phyloP scores from a whole-genome alignment of 805 yeast genomes.

The Myxozyma nipponensis region DNA sequence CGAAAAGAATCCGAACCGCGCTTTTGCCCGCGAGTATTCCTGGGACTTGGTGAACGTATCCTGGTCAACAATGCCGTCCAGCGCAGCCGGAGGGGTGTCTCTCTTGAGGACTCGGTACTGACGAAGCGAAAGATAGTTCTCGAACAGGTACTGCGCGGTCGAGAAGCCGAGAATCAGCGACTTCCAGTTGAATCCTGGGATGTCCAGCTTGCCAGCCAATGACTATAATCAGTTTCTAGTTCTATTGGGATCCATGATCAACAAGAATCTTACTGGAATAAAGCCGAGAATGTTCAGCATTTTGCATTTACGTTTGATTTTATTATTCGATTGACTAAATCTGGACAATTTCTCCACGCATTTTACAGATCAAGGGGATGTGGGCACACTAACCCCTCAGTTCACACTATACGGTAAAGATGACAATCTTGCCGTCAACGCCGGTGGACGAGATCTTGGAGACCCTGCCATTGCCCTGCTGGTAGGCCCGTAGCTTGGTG shows the following conservation, averaged over 20 bases:
- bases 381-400: neutral
- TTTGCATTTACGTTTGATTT: neutral
- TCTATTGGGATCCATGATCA: neutral
- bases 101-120: constrained; percentile 65
- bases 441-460: constrained; percentile 71
- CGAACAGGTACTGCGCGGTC: constrained; percentile 69
- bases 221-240: too few relatives aligned
- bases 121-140: constrained; percentile 66
- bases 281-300: constrained; percentile 10
- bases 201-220: constrained; percentile 43
- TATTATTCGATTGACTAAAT: neutral
- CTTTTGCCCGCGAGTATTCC: constrained; percentile 73
- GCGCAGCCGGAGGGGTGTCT: constrained; percentile 60
- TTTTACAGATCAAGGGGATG: neutral
- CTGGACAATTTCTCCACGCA: neutral
- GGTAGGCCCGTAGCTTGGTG: constrained; percentile 50
- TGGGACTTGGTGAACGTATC: constrained; percentile 76
- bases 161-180: constrained; percentile 67
- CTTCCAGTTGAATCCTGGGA: constrained; percentile 77
- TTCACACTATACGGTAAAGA: constrained; percentile 50
- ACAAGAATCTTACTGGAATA: constrained; percentile 11
- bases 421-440: constrained; percentile 85
- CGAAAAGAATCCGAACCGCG: constrained; percentile 59
- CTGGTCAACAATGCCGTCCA: constrained; percentile 62
- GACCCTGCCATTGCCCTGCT: constrained; percentile 46